These are phyloP conservation scores for Aphanoascus verrucosus DNA, from an alignment of 2,329 filamentous ascomycete genomes.

Conservation along the genomic window DNA sequence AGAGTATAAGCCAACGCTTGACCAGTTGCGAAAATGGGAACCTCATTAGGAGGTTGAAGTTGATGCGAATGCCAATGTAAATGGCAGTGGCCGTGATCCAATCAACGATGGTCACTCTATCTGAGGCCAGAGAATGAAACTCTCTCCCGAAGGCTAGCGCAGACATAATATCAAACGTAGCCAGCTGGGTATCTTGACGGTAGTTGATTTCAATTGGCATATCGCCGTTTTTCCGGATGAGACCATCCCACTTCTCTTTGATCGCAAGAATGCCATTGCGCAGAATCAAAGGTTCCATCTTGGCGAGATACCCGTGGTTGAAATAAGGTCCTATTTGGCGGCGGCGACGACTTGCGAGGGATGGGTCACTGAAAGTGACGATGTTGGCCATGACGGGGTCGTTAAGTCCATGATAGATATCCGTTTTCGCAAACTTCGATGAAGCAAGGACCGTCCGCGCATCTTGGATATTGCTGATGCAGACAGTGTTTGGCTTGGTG, in stretches of 20 bases:
- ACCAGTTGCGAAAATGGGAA: constrained; percentile 1
- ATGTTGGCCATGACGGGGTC: constrained; percentile 3
- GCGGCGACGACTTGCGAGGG: neutral
- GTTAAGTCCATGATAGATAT: constrained; percentile 3
- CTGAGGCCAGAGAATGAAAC: neutral
- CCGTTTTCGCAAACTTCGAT: neutral
- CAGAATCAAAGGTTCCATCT: neutral
- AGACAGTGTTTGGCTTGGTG: constrained; percentile 1
- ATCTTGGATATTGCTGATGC: neutral
- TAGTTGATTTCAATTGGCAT: constrained; percentile 3
- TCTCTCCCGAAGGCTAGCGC: constrained; percentile 3
- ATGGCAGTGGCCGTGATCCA: constrained; percentile 3
- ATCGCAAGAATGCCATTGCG: neutral
- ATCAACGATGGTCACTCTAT: neutral
- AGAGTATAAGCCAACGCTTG: neutral
- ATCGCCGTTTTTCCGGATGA: neutral
- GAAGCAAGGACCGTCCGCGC: neutral
- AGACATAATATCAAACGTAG: constrained; percentile 4
- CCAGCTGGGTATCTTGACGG: neutral
- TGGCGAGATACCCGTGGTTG: constrained; percentile 1
- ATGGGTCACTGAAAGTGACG: constrained; percentile 2
- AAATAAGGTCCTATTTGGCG: constrained; percentile 3
- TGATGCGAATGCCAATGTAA: constrained; percentile 5
- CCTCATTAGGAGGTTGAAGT: constrained; percentile 1
- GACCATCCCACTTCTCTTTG: neutral